Conservation (phyloP, 2,329 filamentous ascomycete genomes). For the Kalmusia sp. region DNA sequence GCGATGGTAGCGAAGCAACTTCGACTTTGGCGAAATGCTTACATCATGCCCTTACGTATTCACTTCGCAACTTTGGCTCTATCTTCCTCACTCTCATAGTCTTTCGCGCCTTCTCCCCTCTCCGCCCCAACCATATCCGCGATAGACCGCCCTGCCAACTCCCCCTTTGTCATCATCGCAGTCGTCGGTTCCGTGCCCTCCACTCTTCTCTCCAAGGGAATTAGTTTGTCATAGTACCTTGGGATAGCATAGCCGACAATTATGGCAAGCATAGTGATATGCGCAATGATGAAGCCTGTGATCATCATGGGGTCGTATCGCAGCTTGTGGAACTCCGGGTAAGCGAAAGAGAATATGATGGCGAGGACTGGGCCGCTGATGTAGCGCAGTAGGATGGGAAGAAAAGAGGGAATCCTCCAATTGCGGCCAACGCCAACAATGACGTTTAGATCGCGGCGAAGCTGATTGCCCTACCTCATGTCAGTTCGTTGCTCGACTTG, state of each 20-base stretch:
- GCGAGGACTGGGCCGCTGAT: slow-evolving; percentile 40
- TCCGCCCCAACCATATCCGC: slow-evolving; percentile 1
- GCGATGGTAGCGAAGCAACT: no score
- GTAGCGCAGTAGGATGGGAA: slow-evolving; percentile 54
- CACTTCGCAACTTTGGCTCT: no score
- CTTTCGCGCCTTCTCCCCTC: background rate
- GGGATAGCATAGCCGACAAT: slow-evolving; percentile 59
- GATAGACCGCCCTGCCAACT: slow-evolving; percentile 27
- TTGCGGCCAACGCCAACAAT: slow-evolving; percentile 63
- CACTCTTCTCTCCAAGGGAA: slow-evolving; percentile 54
- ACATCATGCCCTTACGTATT: no score
- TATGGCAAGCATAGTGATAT: slow-evolving; percentile 52
- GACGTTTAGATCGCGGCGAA: slow-evolving; percentile 62
- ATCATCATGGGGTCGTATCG: slow-evolving; percentile 46
- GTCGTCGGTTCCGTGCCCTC: slow-evolving; percentile 53
- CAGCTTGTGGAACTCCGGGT: slow-evolving; percentile 39
- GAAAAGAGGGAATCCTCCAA: slow-evolving; percentile 63
- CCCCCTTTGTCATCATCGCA: slow-evolving; percentile 34
- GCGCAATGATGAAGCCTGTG: slow-evolving; percentile 39
- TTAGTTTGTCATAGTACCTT: slow-evolving; percentile 61
- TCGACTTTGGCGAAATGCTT: background rate
- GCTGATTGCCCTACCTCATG: slow-evolving; percentile 55
- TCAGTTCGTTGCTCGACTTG: slow-evolving; percentile 47
- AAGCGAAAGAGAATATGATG: slow-evolving; percentile 45
- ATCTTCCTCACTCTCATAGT: background rate